Conservation (phyloP, 2,329 filamentous ascomycete genomes). For the Hypoxylon sp. region DNA sequence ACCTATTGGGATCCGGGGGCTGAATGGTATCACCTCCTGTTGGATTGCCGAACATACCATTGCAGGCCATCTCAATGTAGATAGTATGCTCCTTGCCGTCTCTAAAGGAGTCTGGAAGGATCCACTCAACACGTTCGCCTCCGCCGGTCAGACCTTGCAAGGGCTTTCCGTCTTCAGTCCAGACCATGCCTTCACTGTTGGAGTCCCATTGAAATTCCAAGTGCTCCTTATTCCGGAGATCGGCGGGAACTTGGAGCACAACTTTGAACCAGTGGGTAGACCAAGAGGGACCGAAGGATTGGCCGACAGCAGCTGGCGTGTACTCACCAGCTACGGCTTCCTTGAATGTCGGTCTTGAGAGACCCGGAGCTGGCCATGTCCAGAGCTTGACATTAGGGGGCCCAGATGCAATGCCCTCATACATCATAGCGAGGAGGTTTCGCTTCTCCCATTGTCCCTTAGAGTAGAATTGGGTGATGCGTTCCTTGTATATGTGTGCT, state of each 20-base stretch:
- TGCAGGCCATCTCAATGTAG: conserved; percentile 99
- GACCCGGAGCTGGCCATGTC: conserved; percentile 85
- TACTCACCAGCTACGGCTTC: conserved; percentile 84
- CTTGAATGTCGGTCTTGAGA: conserved; percentile 85
- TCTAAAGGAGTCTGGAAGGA: conserved; percentile 83
- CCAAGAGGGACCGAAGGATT: conserved; percentile 93
- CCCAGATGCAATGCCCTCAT: conserved; percentile 76
- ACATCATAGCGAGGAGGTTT: conserved; percentile 81
- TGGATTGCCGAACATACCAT: conserved; percentile 97
- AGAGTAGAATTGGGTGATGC: conserved; percentile 84
- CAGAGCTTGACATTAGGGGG: conserved; percentile 84
- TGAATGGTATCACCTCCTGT: conserved; percentile 86
- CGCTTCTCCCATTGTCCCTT: conserved; percentile 82
- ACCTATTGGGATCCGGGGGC: conserved; percentile 86
- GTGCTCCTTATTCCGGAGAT: conserved; percentile 80
- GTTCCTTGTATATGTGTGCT: conserved; percentile 84
- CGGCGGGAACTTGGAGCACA: conserved; percentile 78
- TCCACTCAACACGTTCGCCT: conserved; percentile 91
- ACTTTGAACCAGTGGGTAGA: conserved; percentile 98
- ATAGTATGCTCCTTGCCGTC: conserved; percentile 90
- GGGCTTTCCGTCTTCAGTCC: conserved; percentile 89
- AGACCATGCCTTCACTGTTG: conserved; percentile 93
- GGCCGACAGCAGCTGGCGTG: conserved; percentile 78
- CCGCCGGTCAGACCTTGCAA: conserved; percentile 92
- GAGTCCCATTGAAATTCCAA: conserved; percentile 98